phyloP scores from a whole-genome alignment of 1,139 yeast species.

The Scheffersomyces titani region DNA sequence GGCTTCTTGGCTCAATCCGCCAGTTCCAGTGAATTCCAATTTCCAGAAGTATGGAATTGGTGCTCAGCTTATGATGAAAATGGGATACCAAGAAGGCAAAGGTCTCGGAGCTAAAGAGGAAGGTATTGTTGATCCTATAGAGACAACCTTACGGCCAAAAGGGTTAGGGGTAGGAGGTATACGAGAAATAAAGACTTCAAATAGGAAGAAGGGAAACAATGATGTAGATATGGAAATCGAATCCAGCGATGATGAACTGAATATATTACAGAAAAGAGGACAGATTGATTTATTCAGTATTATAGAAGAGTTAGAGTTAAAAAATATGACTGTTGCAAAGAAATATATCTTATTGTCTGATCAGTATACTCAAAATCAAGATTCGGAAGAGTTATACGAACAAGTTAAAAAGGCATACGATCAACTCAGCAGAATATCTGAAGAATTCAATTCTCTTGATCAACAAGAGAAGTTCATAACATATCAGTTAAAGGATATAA shows the following conservation, averaged over 20 bases:
- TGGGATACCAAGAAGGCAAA: conserved; percentile 86
- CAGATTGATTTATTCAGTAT: conserved; percentile 21
- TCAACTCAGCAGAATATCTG: conserved; percentile 15
- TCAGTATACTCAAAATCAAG: conserved; percentile 1
- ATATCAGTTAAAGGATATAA: conserved; percentile 17
- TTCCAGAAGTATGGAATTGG: conserved; percentile 73
- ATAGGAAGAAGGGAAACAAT: conserved; percentile 1
- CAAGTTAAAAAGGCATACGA: conserved; percentile 11
- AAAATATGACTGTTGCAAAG: conserved; percentile 30
- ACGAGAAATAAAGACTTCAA: conserved; percentile 26
- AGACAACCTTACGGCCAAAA: conserved; percentile 63
- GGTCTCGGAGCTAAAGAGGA: conserved; percentile 74
- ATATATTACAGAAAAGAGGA: conserved; percentile 8
- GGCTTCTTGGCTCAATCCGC: background rate
- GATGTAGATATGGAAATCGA: conserved; percentile 11
- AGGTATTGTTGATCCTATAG: conserved; percentile 81
- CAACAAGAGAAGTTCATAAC: conserved; percentile 20
- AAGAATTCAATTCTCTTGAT: conserved; percentile 16
- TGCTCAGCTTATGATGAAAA: conserved; percentile 70
- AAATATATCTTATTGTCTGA: conserved; percentile 27
- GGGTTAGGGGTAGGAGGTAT: conserved; percentile 75
- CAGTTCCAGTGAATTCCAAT: conserved; percentile 1
- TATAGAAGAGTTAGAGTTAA: conserved; percentile 28
- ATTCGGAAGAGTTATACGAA: conserved; percentile 1
- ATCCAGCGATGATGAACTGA: conserved; percentile 16